Percentiles rank a stretch among this genome's conserved stretches.
These are phyloP conservation scores for Fusarium kyushuense DNA, from an alignment of 2,329 filamentous ascomycete species.

Conservation along the genomic window DNA sequence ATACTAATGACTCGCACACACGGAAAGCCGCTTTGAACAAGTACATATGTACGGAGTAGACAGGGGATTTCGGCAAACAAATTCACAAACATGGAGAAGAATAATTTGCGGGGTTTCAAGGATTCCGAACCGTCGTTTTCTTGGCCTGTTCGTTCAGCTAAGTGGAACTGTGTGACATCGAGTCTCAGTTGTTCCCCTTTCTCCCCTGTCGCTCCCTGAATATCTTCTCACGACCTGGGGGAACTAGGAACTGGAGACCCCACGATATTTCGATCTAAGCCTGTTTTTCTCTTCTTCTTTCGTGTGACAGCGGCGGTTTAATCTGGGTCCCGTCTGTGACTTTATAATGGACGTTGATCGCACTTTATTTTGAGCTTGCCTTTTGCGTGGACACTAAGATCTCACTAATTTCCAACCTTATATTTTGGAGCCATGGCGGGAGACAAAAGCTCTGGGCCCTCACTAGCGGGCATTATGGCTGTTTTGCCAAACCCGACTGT, in stretches of 20 bases:
- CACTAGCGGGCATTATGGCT: background rate
- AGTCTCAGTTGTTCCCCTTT: background rate
- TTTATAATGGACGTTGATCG: constrained; percentile 10
- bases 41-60: too few relatives aligned
- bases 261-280: constrained; percentile 6
- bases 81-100: background rate
- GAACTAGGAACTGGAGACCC: constrained; percentile 27
- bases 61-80: constrained; percentile 6
- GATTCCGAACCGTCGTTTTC: background rate
- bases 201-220: background rate
- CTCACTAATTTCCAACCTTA: background rate
- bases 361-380: background rate
- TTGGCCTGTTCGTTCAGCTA: constrained; percentile 6
- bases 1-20: constrained; percentile 2
- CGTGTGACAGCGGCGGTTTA: background rate
- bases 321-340: background rate
- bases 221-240: constrained; percentile 15
- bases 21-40: background rate
- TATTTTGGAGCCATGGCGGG: background rate
- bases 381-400: background rate
- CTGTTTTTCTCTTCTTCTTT: background rate
- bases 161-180: constrained; percentile 12
- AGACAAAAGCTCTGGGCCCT: background rate
- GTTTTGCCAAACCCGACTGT: constrained; percentile 13
- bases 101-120: background rate